Conservation (phyloP, 805 yeast species). For the Pichia nanzhaoensis region DNA sequence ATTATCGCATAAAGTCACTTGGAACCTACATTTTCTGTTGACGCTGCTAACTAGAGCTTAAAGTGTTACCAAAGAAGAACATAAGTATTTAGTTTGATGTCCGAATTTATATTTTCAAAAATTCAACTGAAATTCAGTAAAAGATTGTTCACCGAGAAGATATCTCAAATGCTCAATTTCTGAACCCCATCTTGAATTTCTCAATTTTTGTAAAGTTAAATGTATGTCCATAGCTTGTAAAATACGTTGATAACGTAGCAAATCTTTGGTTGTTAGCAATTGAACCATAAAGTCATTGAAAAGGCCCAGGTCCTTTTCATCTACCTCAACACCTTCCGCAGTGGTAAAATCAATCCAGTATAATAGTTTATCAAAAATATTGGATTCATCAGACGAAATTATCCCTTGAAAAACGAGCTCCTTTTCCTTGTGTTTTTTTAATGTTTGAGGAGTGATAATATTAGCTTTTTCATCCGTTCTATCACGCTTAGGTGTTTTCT, state of each 20-base stretch:
- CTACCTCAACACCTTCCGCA: conserved; percentile 15
- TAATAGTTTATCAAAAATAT: conserved; percentile 13
- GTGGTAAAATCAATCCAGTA: conserved; percentile 25
- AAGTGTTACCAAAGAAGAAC: too few species aligned
- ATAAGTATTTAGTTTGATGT: not conserved
- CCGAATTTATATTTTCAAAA: conserved; percentile 10
- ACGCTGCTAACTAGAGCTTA: too few species aligned
- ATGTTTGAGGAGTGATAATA: conserved; percentile 4
- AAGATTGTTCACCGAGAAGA: conserved; percentile 9
- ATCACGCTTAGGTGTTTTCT: not conserved
- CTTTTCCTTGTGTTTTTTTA: conserved; percentile 2
- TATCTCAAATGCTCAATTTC: conserved; percentile 15
- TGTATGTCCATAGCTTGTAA: conserved; percentile 15
- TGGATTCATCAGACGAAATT: conserved; percentile 14
- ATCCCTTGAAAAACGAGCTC: conserved; percentile 22
- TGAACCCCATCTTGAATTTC: conserved; percentile 16
- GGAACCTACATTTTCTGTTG: too few species aligned
- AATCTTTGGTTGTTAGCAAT: conserved; percentile 19
- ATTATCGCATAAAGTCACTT: too few species aligned
- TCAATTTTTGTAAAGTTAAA: conserved; percentile 4
- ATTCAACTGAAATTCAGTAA: conserved; percentile 9
- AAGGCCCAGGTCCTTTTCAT: conserved; percentile 23
- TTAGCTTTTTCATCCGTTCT: not conserved
- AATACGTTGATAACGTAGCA: conserved; percentile 17
- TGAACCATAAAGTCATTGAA: conserved; percentile 25